These are phyloP conservation scores for Euphorbia peplus DNA, from an alignment of 345 rosid species.

Conservation along the genomic window DNA sequence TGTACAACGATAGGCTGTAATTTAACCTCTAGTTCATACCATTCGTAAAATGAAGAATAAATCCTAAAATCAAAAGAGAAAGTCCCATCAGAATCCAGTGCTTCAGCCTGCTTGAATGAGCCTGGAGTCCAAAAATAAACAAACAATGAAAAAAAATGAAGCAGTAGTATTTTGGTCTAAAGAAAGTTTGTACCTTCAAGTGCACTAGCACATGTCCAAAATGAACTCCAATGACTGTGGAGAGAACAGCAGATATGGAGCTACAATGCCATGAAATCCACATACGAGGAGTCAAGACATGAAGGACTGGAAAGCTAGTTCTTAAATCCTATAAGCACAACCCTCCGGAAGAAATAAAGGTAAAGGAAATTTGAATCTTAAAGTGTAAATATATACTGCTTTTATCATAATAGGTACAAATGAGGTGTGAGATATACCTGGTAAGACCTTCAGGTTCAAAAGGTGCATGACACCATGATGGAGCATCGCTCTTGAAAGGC, in stretches of 20 bases:
- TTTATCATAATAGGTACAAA: not conserved
- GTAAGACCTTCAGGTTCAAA: conserved; percentile 92
- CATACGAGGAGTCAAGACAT: not conserved
- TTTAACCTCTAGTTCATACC: conserved; percentile 41
- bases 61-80: conserved; percentile 51
- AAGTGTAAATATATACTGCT: not conserved
- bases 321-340: not conserved
- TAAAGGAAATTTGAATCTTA: not conserved
- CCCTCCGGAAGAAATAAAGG: not conserved
- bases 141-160: conserved; percentile 7
- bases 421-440: not conserved
- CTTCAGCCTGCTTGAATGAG: conserved; percentile 60
- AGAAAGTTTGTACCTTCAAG: conserved; percentile 45
- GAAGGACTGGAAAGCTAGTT: not conserved
- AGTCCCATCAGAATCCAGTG: conserved; percentile 69
- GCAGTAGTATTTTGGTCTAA: conserved; percentile 7
- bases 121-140: conserved; percentile 34
- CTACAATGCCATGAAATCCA: conserved; percentile 40
- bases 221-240: conserved; percentile 76
- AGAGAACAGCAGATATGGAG: conserved; percentile 72
- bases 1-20: not conserved
- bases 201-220: conserved; percentile 77
- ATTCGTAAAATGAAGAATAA: conserved; percentile 59
- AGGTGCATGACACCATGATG: conserved; percentile 87
- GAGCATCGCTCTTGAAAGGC: conserved; percentile 51